These are phyloP conservation scores for Penicillium hesseltinei DNA, from an alignment of 2,329 filamentous ascomycete genomes.

Conservation along the genomic window DNA sequence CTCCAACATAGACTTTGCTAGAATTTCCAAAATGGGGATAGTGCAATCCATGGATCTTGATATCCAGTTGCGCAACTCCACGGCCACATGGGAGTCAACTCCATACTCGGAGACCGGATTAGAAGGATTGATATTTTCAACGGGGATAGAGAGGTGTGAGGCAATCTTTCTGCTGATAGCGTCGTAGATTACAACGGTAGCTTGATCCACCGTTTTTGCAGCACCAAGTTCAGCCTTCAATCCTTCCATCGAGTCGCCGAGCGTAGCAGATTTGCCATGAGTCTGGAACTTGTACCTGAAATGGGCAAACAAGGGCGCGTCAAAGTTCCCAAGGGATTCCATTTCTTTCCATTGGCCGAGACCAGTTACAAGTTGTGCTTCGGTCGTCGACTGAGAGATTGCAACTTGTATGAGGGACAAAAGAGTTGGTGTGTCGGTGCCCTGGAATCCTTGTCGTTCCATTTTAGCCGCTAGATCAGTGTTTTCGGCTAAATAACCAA, in stretches of 20 bases:
- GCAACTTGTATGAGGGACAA: constrained; percentile 21
- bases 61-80: constrained; percentile 48
- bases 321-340: constrained; percentile 24
- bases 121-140: constrained; percentile 21
- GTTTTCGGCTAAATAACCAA: constrained; percentile 27
- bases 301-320: constrained; percentile 25
- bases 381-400: constrained; percentile 4
- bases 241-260: neutral
- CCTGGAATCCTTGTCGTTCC: constrained; percentile 25
- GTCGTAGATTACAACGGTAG: constrained; percentile 13
- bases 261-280: neutral
- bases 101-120: constrained; percentile 38
- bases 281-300: constrained; percentile 16
- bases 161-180: constrained; percentile 22
- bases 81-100: constrained; percentile 46
- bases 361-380: constrained; percentile 24
- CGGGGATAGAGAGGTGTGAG: constrained; percentile 17
- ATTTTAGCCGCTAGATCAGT: constrained; percentile 20
- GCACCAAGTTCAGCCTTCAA: constrained; percentile 14
- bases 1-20: constrained; percentile 26
- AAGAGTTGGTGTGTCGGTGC: constrained; percentile 19
- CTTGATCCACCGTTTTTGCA: constrained; percentile 18
- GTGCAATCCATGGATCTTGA: constrained; percentile 33
- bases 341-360: constrained; percentile 23
- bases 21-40: constrained; percentile 29